Conservation (phyloP, 2,329 filamentous ascomycete genomes). For the Aspergillus cejpii region DNA sequence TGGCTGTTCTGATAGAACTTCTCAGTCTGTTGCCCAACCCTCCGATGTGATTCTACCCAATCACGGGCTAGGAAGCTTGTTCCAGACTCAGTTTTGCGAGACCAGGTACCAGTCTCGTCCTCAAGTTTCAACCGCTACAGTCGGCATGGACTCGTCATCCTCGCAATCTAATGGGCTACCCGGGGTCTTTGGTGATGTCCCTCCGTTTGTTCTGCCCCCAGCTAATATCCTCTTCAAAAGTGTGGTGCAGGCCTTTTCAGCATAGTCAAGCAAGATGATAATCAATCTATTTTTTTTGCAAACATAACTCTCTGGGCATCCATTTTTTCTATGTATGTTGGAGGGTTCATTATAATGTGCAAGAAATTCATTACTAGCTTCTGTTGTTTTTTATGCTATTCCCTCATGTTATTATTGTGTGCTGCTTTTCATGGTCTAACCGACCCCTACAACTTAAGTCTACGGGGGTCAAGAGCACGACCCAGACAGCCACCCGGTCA, state of each 20-base stretch:
- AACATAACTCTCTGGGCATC: no score
- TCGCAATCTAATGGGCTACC: slow-evolving; percentile 26
- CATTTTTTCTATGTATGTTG: no score
- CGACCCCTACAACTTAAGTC: no score
- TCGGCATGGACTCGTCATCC: slow-evolving; percentile 6
- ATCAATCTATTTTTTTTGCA: background rate
- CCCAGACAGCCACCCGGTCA: no score
- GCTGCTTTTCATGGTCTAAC: no score
- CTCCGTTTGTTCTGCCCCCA: slow-evolving; percentile 36
- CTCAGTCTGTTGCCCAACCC: slow-evolving; percentile 20
- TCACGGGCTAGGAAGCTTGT: slow-evolving; percentile 32
- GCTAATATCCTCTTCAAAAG: slow-evolving; percentile 35
- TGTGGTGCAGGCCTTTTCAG: slow-evolving; percentile 28
- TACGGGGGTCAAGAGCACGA: no score
- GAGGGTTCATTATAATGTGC: no score
- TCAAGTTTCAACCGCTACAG: background rate
- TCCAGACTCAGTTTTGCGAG: slow-evolving; percentile 17
- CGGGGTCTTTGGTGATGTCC: slow-evolving; percentile 34
- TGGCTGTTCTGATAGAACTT: slow-evolving; percentile 22
- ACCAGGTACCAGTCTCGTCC: background rate
- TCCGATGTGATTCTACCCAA: slow-evolving; percentile 21
- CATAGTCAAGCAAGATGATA: slow-evolving; percentile 1
- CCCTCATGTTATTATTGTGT: no score
- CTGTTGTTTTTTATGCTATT: no score
- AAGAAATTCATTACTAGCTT: no score